Evolutionary conservation across 495 filamentous ascomycete species (phyloP).

Genomic region (Hypoxylon fragiforme): DNA sequence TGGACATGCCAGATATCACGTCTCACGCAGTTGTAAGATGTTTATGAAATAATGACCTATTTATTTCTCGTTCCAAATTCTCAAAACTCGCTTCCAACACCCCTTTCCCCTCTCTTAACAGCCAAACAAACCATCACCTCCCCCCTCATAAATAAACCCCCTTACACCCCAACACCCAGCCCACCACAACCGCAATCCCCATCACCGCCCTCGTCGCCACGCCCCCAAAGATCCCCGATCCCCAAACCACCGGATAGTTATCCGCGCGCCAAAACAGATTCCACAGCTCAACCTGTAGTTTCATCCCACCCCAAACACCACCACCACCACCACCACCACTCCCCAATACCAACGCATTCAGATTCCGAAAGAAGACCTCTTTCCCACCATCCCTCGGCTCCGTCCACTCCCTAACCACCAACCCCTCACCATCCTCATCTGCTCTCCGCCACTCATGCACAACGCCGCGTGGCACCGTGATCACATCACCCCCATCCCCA

Average conservation of each 20-base stretch:
- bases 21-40: too few relatives aligned
- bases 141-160: slow-evolving; percentile 30
- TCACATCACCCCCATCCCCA: too few relatives aligned
- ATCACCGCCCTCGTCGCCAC: slow-evolving; percentile 19
- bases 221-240: not conserved
- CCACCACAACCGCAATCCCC: slow-evolving; percentile 19
- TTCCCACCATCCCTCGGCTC: slow-evolving; percentile 38
- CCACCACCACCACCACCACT: not conserved
- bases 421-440: slow-evolving; percentile 21
- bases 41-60: too few relatives aligned
- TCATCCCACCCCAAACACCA: not conserved
- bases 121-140: too few relatives aligned
- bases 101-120: too few relatives aligned
- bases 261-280: slow-evolving; percentile 32
- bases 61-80: too few relatives aligned
- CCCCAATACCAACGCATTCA: slow-evolving; percentile 39
- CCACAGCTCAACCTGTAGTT: slow-evolving; percentile 19
- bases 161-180: slow-evolving; percentile 16
- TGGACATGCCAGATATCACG: not conserved
- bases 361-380: slow-evolving; percentile 42
- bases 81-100: too few relatives aligned
- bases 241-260: slow-evolving; percentile 22
- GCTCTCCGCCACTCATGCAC: slow-evolving; percentile 32
- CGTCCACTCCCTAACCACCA: slow-evolving; percentile 41
- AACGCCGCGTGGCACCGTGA: slow-evolving; percentile 25